phyloP scores from a whole-genome alignment of 257 asterid species.

The Prunella vulgaris region DNA sequence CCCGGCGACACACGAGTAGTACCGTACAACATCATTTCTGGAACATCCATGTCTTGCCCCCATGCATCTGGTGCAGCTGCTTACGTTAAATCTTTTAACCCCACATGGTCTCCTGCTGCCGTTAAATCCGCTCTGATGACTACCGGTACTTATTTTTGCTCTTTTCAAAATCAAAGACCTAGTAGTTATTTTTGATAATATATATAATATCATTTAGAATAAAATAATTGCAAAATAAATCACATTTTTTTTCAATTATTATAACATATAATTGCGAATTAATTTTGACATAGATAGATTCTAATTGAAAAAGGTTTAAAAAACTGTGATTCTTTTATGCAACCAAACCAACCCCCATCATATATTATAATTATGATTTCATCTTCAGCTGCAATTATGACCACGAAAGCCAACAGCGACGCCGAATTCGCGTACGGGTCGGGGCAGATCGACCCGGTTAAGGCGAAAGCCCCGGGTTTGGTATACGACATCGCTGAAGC shows the following conservation, averaged over 20 bases:
- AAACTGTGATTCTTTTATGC: too few relatives aligned
- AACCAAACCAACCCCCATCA: too few relatives aligned
- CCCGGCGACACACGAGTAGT: conserved; percentile 36
- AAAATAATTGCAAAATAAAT: too few relatives aligned
- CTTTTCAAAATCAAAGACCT: too few relatives aligned
- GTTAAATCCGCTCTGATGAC: conserved; percentile 72
- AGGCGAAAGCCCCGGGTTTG: conserved; percentile 55
- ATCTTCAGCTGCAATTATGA: conserved; percentile 53
- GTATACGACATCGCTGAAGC: conserved; percentile 47
- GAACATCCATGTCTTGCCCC: conserved; percentile 78
- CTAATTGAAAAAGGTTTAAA: too few relatives aligned
- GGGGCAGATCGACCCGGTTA: conserved; percentile 62
- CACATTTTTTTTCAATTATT: too few relatives aligned
- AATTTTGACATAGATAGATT: too few relatives aligned
- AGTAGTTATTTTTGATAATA: too few relatives aligned
- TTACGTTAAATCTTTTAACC: conserved; percentile 57
- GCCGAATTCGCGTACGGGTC: conserved; percentile 69
- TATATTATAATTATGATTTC: too few relatives aligned
- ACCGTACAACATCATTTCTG: conserved; percentile 52
- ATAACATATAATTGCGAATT: too few relatives aligned
- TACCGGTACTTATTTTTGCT: conserved; percentile 31
- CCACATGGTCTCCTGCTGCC: conserved; percentile 70
- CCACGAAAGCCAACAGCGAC: conserved; percentile 30
- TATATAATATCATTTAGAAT: too few relatives aligned
- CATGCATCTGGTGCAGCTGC: conserved; percentile 69